Evolutionary conservation across 495 filamentous ascomycete genomes (phyloP).

Genomic region (Tuber microsphaerosporum): DNA sequence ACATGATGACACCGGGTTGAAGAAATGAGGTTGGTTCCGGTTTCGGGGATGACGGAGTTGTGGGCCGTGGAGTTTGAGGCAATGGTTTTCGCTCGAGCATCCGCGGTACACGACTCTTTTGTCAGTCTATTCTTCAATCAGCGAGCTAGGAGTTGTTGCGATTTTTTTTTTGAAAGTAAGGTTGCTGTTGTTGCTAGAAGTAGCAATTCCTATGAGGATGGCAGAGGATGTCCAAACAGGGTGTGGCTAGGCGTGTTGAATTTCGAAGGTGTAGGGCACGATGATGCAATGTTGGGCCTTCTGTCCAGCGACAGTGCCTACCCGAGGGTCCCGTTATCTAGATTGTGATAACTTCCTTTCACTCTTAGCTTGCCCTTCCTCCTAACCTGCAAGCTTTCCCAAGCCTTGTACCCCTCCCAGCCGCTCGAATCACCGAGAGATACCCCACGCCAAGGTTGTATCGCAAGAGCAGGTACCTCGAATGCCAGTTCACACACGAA

Average conservation of each 20-base stretch:
- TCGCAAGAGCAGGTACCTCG: neutral
- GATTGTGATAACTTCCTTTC: neutral
- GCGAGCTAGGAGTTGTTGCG: neutral
- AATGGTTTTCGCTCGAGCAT: slow-evolving; percentile 29
- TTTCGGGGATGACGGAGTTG: slow-evolving; percentile 19
- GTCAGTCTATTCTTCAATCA: neutral
- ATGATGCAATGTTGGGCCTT: neutral
- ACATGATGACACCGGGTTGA: slow-evolving; percentile 20
- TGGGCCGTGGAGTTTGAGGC: slow-evolving; percentile 16
- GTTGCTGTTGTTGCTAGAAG: neutral
- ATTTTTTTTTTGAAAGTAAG: neutral
- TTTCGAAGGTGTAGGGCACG: neutral
- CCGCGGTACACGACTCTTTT: slow-evolving; percentile 10
- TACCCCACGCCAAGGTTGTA: neutral
- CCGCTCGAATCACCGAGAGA: neutral
- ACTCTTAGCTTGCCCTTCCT: neutral
- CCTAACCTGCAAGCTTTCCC: neutral
- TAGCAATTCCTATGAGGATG: neutral
- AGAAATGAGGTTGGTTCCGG: slow-evolving; percentile 8
- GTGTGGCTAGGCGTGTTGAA: neutral
- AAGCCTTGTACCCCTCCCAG: neutral
- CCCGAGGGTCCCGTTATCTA: neutral
- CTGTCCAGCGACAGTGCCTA: neutral
- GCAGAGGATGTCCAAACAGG: neutral
- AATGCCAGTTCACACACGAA: neutral